phyloP scores from a whole-genome alignment of 345 rosid species.

The Alliaria petiolata region DNA sequence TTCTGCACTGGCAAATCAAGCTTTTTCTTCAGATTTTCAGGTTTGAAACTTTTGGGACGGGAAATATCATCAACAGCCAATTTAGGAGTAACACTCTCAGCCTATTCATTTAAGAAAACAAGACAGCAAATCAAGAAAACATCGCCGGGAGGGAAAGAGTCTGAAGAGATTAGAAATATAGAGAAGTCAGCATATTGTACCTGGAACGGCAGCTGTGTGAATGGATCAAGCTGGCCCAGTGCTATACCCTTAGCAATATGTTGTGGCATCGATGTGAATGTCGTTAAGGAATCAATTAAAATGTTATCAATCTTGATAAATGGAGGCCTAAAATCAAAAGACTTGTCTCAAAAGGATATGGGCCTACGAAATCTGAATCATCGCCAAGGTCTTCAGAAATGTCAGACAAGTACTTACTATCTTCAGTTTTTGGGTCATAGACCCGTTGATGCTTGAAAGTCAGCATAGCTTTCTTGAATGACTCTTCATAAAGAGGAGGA shows the following conservation, averaged over 20 bases:
- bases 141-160: neutral
- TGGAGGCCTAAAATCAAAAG: neutral
- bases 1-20: conserved; percentile 91
- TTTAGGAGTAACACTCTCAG: conserved; percentile 34
- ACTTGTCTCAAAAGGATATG: conserved; percentile 75
- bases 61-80: conserved; percentile 26
- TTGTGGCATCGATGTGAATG: conserved; percentile 56
- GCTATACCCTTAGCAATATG: conserved; percentile 85
- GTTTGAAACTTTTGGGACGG: conserved; percentile 40
- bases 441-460: conserved; percentile 96
- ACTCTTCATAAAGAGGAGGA: conserved; percentile 85
- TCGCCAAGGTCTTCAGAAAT: conserved; percentile 43
- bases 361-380: conserved; percentile 76
- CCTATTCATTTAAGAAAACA: conserved; percentile 39
- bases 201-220: conserved; percentile 75
- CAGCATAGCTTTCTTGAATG: conserved; percentile 73
- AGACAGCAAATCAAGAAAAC: conserved; percentile 10
- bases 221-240: conserved; percentile 83
- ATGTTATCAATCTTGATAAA: conserved; percentile 5
- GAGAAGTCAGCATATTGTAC: conserved; percentile 33
- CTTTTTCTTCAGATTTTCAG: conserved; percentile 56
- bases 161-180: neutral
- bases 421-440: conserved; percentile 61
- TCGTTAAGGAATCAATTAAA: conserved; percentile 43
- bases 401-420: conserved; percentile 51